Base-by-base conservation (phyloP, 2,329 filamentous ascomycete species). In the Calonectria pteridis region DNA sequence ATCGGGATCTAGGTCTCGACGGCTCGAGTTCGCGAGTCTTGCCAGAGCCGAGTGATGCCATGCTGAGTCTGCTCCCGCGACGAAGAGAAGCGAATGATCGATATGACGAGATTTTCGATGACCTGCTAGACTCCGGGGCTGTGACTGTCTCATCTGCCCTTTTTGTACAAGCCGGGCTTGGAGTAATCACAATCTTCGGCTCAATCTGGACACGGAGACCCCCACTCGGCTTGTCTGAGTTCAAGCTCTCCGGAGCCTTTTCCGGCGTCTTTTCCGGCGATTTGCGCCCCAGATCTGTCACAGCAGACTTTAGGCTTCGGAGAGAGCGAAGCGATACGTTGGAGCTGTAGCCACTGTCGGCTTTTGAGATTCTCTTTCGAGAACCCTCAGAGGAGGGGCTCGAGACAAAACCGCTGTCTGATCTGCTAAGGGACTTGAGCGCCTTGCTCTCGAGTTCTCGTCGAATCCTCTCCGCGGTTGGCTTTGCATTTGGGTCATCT, bases 301-400 rank as follows among this genome's bases (percentile, higher is more conserved):
- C 74, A 18, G 74, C 73, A 29, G 78, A 77, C 58, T 73, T 79
- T 62, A 79, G 83, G 67, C 81, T 84, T 31, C 80, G 82, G n/a
- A 89, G 85, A 0, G 90, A 92, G 49, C 88, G 86, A 23, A 91
- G 81, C 16, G 91, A 92, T 6, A 89, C 84, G 77, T 89, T 91
- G 10, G 90, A 92, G 77, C 90, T 90, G 77, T 92, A 93, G 20
- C 90, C 90, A 31, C 90, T 92, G 77, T 92, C 91, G 49, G 89
- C 87, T 74, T 91, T 91, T 37, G 88, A 86, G n/a, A 90, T 82
- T 6, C 87, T 82, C 69, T 86, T 88, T 20, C 83, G 83, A 1
- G 86, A 84, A 18, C 77, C 82, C 64, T 87, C 85, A 5, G 86
- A 86, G 1, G 84, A 84, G 6, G 87, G 86, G 67, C 85, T 88